A percentile compares a stretch with the other conserved stretches of the same genome.
These are phyloP conservation scores for Blastosporella zonata DNA, from an alignment of 1,284 basidiomycete genomes.

Conservation along the genomic window DNA sequence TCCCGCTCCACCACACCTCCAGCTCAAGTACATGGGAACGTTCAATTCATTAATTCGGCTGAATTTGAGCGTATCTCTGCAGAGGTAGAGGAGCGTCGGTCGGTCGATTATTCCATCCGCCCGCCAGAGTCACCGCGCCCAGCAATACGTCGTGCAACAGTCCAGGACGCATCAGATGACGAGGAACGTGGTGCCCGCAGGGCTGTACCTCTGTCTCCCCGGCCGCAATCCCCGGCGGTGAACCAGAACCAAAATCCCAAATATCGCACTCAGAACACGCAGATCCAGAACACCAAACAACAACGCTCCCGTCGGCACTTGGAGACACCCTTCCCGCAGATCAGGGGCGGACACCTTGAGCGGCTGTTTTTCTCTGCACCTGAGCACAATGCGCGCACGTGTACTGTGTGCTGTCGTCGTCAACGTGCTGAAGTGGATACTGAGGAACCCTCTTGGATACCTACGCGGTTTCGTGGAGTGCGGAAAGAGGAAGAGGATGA, in stretches of 20 bases:
- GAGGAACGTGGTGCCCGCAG: conserved; percentile 7
- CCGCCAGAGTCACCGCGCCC: conserved; percentile 1
- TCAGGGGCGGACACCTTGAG: conserved; percentile 73
- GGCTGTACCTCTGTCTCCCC: conserved; percentile 1
- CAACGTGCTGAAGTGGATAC: conserved; percentile 24
- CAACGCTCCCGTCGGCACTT: conserved; percentile 5
- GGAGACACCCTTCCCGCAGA: conserved; percentile 74
- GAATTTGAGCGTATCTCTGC: conserved; percentile 53
- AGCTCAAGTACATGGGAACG: conserved; percentile 7
- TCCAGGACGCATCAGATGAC: conserved; percentile 20
- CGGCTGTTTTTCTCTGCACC: conserved; percentile 77
- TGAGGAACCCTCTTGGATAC: conserved; percentile 24
- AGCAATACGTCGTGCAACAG: conserved; percentile 11
- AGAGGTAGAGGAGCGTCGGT: conserved; percentile 58
- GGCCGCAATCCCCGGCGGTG: neutral
- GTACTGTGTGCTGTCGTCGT: conserved; percentile 58
- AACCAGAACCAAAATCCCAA: neutral
- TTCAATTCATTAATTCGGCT: conserved; percentile 42
- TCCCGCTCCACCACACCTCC: conserved; percentile 17
- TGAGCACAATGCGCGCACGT: conserved; percentile 66
- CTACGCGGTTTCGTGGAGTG: conserved; percentile 20
- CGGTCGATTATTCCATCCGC: conserved; percentile 34
- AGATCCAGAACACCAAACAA: conserved; percentile 8
- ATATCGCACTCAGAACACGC: neutral
- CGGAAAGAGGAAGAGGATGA: conserved; percentile 15